These are phyloP conservation scores for Penicillium longicatenatum DNA, from an alignment of 495 filamentous ascomycete species.

Conservation along the genomic window DNA sequence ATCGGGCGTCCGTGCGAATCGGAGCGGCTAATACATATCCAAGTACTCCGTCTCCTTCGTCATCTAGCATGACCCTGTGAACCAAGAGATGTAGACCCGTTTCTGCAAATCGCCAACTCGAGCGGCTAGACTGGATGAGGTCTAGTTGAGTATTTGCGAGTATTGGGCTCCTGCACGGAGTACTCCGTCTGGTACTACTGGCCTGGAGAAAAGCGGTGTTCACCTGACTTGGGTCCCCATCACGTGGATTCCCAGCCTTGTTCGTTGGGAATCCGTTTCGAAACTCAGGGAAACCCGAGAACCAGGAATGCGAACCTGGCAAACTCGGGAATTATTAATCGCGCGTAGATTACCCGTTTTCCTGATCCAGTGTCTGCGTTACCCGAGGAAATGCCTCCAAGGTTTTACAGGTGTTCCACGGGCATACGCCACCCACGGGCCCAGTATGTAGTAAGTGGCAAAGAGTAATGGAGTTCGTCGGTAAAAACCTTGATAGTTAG, in stretches of 20 bases:
- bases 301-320: not conserved
- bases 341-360: not conserved
- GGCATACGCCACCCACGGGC: conserved; percentile 3
- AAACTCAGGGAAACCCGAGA: not conserved
- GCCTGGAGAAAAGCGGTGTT: not conserved
- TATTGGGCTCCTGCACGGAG: too few species aligned
- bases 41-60: conserved; percentile 1
- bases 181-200: too few species aligned
- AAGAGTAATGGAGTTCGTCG: conserved; percentile 4
- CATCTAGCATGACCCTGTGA: not conserved
- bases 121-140: not conserved
- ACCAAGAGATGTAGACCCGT: not conserved
- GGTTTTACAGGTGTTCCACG: not conserved
- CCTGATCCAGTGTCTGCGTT: not conserved
- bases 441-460: not conserved
- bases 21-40: conserved; percentile 3
- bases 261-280: not conserved
- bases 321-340: conserved; percentile 1
- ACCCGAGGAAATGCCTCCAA: conserved; percentile 1
- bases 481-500: not conserved
- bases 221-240: not conserved
- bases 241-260: not conserved
- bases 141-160: not conserved
- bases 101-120: not conserved
- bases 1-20: conserved; percentile 21